Evolutionary conservation across 495 filamentous ascomycete genomes (phyloP).

Genomic region (Podospora sp.): DNA sequence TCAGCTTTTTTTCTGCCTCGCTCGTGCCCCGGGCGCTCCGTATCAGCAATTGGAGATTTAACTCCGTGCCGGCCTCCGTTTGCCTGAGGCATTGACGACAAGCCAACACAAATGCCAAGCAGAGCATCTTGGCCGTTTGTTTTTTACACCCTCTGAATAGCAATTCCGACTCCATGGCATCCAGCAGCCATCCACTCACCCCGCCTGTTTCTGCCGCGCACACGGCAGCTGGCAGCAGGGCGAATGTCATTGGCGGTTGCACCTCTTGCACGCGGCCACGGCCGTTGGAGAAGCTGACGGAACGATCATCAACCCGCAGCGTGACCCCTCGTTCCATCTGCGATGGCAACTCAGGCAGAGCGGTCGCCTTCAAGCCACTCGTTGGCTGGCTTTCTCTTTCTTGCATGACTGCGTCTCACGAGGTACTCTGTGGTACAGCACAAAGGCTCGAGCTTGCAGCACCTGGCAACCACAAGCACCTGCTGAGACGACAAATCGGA

Average conservation of each 20-base stretch:
- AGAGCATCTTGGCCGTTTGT: neutral
- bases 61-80: neutral
- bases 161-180: neutral
- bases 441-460: slow-evolving; percentile 13
- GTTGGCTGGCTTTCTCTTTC: slow-evolving; percentile 27
- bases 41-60: neutral
- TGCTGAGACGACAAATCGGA: slow-evolving; percentile 22
- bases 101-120: neutral
- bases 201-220: neutral
- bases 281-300: slow-evolving; percentile 10
- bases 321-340: neutral
- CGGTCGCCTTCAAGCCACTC: slow-evolving; percentile 25
- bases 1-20: neutral
- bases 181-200: neutral
- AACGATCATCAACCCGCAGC: slow-evolving; percentile 5
- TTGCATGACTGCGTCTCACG: slow-evolving; percentile 34
- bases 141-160: neutral
- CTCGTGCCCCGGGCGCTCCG: too few species aligned
- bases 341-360: slow-evolving; percentile 2
- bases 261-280: neutral
- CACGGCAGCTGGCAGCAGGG: neutral
- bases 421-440: slow-evolving; percentile 28
- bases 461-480: neutral
- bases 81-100: neutral
- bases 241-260: neutral